Conservation (phyloP, 768 basidiomycete genomes). For the Pulveroboletus sp. region DNA sequence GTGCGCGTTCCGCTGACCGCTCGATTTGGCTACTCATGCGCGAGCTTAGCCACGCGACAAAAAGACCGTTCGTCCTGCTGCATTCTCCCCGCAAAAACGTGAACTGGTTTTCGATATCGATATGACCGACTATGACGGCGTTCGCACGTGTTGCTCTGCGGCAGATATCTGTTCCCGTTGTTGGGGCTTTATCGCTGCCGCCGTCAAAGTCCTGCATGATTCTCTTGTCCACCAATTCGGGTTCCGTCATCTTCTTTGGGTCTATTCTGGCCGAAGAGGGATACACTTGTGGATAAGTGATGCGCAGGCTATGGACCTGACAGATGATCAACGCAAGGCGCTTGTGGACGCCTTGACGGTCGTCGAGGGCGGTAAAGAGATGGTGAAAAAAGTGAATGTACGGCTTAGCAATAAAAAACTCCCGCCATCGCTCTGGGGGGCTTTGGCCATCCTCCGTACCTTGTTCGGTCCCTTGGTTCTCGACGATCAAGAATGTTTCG, state of each 20-base stretch:
- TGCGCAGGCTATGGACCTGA: slow-evolving; percentile 79
- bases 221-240: slow-evolving; percentile 88
- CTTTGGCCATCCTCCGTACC: slow-evolving; percentile 47
- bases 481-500: slow-evolving; percentile 83
- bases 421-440: slow-evolving; percentile 69
- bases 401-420: slow-evolving; percentile 45
- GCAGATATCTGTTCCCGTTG: slow-evolving; percentile 90
- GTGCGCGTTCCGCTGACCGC: slow-evolving; percentile 46
- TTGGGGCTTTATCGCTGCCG: slow-evolving; percentile 93
- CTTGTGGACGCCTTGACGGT: slow-evolving; percentile 88
- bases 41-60: slow-evolving; percentile 76
- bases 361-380: slow-evolving; percentile 76
- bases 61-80: slow-evolving; percentile 70
- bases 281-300: slow-evolving; percentile 99
- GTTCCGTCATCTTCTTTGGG: slow-evolving; percentile 89
- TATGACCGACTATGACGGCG: slow-evolving; percentile 97
- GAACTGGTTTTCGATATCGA: slow-evolving; percentile 99
- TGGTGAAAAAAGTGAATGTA: slow-evolving; percentile 79
- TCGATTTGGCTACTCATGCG: slow-evolving; percentile 1
- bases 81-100: slow-evolving; percentile 72
- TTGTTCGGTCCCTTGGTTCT: slow-evolving; percentile 71
- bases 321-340: slow-evolving; percentile 86
- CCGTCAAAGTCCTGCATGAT: slow-evolving; percentile 82
- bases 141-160: slow-evolving; percentile 92
- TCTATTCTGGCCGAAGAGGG: slow-evolving; percentile 97